phyloP scores from a whole-genome alignment of 2,329 filamentous ascomycete species.

The Aspergillus floridensis region DNA sequence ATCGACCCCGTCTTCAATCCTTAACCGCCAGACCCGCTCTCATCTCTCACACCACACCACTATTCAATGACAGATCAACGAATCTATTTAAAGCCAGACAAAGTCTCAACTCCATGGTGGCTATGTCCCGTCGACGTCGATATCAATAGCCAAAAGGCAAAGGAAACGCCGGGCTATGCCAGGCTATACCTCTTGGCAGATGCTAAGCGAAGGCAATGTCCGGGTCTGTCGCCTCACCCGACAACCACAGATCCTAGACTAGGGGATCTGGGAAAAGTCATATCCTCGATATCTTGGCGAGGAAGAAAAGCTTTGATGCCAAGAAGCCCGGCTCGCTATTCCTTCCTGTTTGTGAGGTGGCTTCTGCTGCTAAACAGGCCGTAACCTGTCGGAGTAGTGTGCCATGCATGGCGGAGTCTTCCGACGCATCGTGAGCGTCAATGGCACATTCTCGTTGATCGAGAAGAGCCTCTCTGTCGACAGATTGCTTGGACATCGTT shows the following conservation, averaged over 20 bases:
- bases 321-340: background rate
- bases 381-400: no score
- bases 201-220: background rate
- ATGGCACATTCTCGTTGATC: no score
- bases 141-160: background rate
- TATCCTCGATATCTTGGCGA: background rate
- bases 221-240: background rate
- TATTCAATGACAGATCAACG: background rate
- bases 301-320: background rate
- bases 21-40: conserved; percentile 3
- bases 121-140: background rate
- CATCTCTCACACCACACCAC: background rate
- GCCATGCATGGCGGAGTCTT: no score
- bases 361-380: no score
- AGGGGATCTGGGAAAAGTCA: conserved; percentile 1
- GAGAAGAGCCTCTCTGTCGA: no score
- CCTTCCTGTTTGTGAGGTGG: background rate
- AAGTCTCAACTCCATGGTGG: background rate
- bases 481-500: no score
- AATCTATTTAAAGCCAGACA: background rate
- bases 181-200: background rate
- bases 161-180: background rate
- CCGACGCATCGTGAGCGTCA: no score
- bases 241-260: background rate
- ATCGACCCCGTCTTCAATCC: background rate